Base-by-base conservation (phyloP, 768 basidiomycete species). In the Rhodocollybia butyracea region DNA sequence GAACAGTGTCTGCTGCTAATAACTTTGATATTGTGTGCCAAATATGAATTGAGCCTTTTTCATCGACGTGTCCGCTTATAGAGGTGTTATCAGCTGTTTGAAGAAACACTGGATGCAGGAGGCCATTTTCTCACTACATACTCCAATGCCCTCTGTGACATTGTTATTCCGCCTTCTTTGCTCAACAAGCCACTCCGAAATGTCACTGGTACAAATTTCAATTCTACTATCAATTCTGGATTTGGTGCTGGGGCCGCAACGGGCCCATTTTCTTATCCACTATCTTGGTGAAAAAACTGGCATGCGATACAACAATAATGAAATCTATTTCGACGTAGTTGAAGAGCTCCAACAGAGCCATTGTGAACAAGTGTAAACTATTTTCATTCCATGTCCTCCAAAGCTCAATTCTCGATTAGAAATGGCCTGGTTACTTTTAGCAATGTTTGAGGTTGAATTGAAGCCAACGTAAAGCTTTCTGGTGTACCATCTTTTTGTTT, bases 21-120 rank as follows among this genome's bases (percentile, higher is more conserved):
- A 91, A 96, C 68, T 96, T 97, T 68, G 95, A 98, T 64, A 83
- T 92, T 26, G 94, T 97, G 5, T 96, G 96, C 65, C 94, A 96
- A 77, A 92, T 90, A n/a, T 13, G 26, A 17, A 27, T 46, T 2
- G 17, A 39, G 31, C 52, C 54, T 59, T 41, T 52, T 55, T 46
- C 52, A n/a, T n/a, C n/a, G 32, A 55, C 55, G 55, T 61, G 22
- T 40, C n/a, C 95, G 91, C 82, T 98, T n/a, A 79, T 98, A 27
- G 95, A 96, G 72, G 95, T 98, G 71, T n/a, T n/a, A n/a, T n/a
- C n/a, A n/a, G n/a, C n/a, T n/a, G n/a, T n/a, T n/a, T n/a, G n/a
- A n/a, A n/a, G n/a, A n/a, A n/a, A 94, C 91, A 17, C 74, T 98
- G 24, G 94, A 96, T 66, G 86, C 93, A 8, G 89, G 92, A 10